Base-by-base conservation (phyloP, 2,329 filamentous ascomycete genomes). In the Microcera coccophila region DNA sequence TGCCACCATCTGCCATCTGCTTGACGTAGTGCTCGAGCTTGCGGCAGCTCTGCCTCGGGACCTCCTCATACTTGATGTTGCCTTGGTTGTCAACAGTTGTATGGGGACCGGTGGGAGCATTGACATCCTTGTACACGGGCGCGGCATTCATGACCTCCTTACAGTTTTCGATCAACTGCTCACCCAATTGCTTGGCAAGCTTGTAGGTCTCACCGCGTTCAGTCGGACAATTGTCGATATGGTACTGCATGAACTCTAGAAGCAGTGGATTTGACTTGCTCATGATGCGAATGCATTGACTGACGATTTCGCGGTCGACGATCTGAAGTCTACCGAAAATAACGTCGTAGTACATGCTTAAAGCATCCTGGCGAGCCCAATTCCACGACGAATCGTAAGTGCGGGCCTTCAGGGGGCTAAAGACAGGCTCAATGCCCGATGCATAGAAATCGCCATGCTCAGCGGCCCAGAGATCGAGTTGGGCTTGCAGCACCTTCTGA, bases 331-430 rank as follows among this genome's bases (percentile, higher is more conserved):
- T 83, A 45, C 93, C 93, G 59, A 98, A 98, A 62, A 98, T 96
- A 62, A 98, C 94, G 62, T 98, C 93, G 71, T 90, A 98, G 75
- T 93, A 98, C 91, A 98, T 98, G 73, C 79, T 93, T 40, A 98
- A 81, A 20, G 91, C 93, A 66, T 98, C 93, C 65, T 98, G 93
- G 39, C 93, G 85, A 49, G 90, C 93, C 93, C 93, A 98, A 68
- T 98, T 98, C 93, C 93, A 98, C 1, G 90, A 94, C 0, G 93
- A 97, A 66, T 98, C 93, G 70, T 98, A 98, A 9, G 93, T 84
- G 62, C 93, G 86, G 24, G 93, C 93, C 69, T 98, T 98, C 50
- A 97, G 81, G 4, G 88, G 75, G 62, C 87, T 94, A 71, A 98
- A 98, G 16, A 90, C 84, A 10, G 93, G 93, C 67, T 94, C 88